These are phyloP conservation scores for Domatiomyces catenatus DNA, from an alignment of 2,329 filamentous ascomycete genomes.

Conservation along the genomic window DNA sequence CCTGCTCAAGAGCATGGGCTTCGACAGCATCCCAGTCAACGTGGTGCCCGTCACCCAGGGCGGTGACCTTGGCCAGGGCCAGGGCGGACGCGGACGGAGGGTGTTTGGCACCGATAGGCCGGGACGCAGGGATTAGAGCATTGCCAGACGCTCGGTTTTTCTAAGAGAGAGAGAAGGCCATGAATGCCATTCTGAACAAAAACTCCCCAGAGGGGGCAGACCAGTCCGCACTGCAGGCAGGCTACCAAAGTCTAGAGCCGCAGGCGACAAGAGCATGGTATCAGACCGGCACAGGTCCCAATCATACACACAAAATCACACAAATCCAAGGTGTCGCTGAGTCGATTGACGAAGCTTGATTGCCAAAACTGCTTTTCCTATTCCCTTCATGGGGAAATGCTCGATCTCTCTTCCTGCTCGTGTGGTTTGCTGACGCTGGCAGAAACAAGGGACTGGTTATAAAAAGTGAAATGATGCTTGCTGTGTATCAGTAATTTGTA, in stretches of 20 bases:
- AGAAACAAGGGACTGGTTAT: neutral
- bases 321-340: constrained; percentile 18
- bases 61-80: constrained; percentile 40
- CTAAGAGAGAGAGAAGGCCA: neutral
- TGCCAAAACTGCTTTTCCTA: constrained; percentile 11
- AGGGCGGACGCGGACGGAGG: constrained; percentile 44
- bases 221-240: neutral
- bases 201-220: neutral
- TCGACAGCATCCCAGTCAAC: constrained; percentile 95
- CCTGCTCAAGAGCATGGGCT: constrained; percentile 96
- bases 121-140: constrained; percentile 9
- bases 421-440: neutral
- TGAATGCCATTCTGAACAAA: neutral
- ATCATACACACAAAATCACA: constrained; percentile 6
- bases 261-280: neutral
- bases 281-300: neutral
- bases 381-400: neutral
- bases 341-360: constrained; percentile 19
- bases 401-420: neutral
- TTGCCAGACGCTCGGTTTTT: neutral
- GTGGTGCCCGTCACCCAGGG: constrained; percentile 80
- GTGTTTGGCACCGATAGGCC: constrained; percentile 16
- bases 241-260: neutral
- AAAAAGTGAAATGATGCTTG: no score
- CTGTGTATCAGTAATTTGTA: no score